Base-by-base conservation (phyloP, 2,329 filamentous ascomycete genomes). In the Neobulgaria alba region DNA sequence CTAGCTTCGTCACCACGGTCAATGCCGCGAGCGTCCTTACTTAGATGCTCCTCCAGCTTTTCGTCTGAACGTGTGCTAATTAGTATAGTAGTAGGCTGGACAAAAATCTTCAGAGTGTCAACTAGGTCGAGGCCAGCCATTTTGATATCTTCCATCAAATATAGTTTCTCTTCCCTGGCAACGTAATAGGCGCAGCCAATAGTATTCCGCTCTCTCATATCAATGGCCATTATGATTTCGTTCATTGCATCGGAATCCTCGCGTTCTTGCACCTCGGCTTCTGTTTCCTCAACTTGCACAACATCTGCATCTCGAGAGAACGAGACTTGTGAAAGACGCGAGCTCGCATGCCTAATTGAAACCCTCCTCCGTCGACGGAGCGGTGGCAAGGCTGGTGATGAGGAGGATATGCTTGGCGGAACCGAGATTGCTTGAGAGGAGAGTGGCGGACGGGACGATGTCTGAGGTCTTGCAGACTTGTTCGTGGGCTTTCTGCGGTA, bases 161-260 rank as follows among this genome's bases (percentile, higher is more conserved):
- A 82, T 3, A 95, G 62, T 26, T 71, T 77, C 54, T 85, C 79
- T 29, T 87, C 77, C 18, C 71, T 65, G 4, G 80, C 78, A 34
- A 81, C 67, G 57, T 90, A 95, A 57, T 90, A 94, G 33, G 85
- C 82, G 59, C 88, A 95, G 1, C 90, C 90, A 14, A 95, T 69
- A 0, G 73, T 79, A 1, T 75, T 78, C 20, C 75, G 72, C n/a
- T 79, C 73, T 47, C 73, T 77, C 58, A 90, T 69, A 43, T 93
- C 79, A 17, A 95, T 67, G 1, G 86, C 85, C 77, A 94, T 85
- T 43, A 94, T 73, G 18, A 87, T 64, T 56, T 92, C 85, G 41
- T 75, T 73, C 29, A 79, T 57, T 0, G 65, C 57, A 41, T 80
- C 75, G 26, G 68, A 65, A 26, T 67, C 61, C 36, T 63, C 61